phyloP scores from a whole-genome alignment of 768 basidiomycete genomes.

The Tylopilus sp. region DNA sequence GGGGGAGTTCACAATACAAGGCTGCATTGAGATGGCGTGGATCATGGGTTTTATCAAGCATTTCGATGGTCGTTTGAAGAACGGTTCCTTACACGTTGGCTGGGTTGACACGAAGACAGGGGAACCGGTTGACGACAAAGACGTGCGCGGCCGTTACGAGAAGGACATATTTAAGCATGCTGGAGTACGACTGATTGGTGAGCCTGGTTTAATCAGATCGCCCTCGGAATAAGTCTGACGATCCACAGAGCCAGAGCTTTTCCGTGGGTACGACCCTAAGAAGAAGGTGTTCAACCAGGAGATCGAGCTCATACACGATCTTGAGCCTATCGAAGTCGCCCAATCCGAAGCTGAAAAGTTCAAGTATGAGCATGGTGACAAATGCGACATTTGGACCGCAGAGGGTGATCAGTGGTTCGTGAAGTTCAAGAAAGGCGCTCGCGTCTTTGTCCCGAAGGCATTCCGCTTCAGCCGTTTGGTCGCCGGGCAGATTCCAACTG shows the following conservation, averaged over 20 bases:
- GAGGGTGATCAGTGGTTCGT: slow-evolving; percentile 96
- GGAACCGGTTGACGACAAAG: slow-evolving; percentile 97
- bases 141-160: slow-evolving; percentile 90
- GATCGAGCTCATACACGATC: slow-evolving; percentile 91
- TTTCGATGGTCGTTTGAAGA: slow-evolving; percentile 94
- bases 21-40: slow-evolving; percentile 99
- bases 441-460: slow-evolving; percentile 90
- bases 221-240: slow-evolving; percentile 10
- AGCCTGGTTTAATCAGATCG: slow-evolving; percentile 20
- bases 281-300: slow-evolving; percentile 98
- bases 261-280: slow-evolving; percentile 97
- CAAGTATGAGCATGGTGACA: slow-evolving; percentile 95
- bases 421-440: slow-evolving; percentile 98
- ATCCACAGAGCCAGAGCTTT: slow-evolving; percentile 85
- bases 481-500: slow-evolving; percentile 94
- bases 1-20: slow-evolving; percentile 96
- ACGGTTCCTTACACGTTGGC: slow-evolving; percentile 89
- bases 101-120: slow-evolving; percentile 95
- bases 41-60: slow-evolving; percentile 99
- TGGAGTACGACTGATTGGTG: slow-evolving; percentile 93
- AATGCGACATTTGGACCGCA: slow-evolving; percentile 91
- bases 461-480: slow-evolving; percentile 93
- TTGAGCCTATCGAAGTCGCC: slow-evolving; percentile 93
- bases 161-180: slow-evolving; percentile 89
- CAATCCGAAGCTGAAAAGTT: slow-evolving; percentile 91